These are phyloP conservation scores for Piromyces finnis DNA, from an alignment of 192 early-diverging fungal genomes.

Conservation along the genomic window DNA sequence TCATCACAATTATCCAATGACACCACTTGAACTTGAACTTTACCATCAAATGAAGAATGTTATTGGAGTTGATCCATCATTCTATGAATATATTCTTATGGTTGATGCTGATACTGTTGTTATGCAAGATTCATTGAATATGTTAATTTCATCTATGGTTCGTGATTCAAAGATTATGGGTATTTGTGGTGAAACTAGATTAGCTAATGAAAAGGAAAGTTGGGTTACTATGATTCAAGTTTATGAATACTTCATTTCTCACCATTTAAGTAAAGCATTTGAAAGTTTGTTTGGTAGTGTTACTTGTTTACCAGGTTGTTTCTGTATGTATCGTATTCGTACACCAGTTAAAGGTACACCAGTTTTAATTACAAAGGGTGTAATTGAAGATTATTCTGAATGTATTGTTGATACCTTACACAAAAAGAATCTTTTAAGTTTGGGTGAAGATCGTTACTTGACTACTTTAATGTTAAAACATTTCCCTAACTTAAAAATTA, in stretches of 20 bases:
- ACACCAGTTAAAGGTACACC: conserved; percentile 78
- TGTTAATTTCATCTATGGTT: conserved; percentile 76
- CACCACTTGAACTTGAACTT: conserved; percentile 88
- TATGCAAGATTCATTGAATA: conserved; percentile 72
- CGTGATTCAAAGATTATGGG: conserved; percentile 85
- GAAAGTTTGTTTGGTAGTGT: conserved; percentile 95
- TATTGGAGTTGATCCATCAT: conserved; percentile 88
- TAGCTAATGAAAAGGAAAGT: conserved; percentile 85
- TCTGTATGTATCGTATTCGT: conserved; percentile 96
- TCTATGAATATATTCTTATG: conserved; percentile 96
- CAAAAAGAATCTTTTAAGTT: conserved; percentile 92
- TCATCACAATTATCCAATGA: conserved; percentile 84
- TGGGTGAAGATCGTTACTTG: conserved; percentile 97
- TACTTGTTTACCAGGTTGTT: conserved; percentile 96
- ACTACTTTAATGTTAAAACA: conserved; percentile 95
- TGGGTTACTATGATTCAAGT: conserved; percentile 99
- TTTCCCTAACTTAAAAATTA: conserved; percentile 89
- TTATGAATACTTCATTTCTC: conserved; percentile 96
- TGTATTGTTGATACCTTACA: conserved; percentile 93
- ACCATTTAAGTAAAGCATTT: conserved; percentile 92
- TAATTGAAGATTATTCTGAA: conserved; percentile 86
- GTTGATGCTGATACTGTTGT: conserved; percentile 98
- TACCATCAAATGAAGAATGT: conserved; percentile 98
- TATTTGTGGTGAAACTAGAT: conserved; percentile 84
- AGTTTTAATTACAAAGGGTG: conserved; percentile 66